Percentiles rank a stretch among this genome's conserved stretches.
Conservation (phyloP, 2,329 filamentous ascomycete species). For the Colletotrichum destructivum region DNA sequence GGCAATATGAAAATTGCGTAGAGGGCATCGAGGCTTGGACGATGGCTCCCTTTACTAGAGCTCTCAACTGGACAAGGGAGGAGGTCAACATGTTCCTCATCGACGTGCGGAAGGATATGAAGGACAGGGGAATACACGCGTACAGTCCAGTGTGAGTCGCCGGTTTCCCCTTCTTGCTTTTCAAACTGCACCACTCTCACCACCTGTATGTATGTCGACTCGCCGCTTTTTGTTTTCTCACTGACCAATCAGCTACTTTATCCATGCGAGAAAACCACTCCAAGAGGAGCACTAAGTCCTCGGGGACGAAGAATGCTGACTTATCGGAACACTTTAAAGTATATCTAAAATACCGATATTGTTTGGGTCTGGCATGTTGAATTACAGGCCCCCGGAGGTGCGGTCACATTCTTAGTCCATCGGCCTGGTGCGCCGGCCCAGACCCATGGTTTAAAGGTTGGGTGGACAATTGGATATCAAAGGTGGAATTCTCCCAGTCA, state of each 20-base stretch:
- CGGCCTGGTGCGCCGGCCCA: background rate
- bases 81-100: conserved; percentile 47
- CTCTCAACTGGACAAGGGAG: conserved; percentile 45
- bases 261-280: background rate
- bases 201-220: background rate
- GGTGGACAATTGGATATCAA: background rate
- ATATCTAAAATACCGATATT: background rate
- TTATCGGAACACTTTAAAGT: too few relatives aligned
- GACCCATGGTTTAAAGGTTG: background rate
- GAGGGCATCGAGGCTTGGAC: conserved; percentile 49
- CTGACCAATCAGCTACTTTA: background rate
- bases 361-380: background rate
- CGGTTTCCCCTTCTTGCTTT: background rate
- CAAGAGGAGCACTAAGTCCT: background rate
- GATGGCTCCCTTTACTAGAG: conserved; percentile 49
- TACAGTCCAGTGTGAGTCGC: conserved; percentile 47
- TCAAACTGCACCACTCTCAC: background rate
- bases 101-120: conserved; percentile 47
- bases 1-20: conserved; percentile 41
- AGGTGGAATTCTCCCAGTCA: background rate
- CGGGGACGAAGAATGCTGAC: background rate
- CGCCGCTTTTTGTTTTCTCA: background rate
- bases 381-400: too few relatives aligned
- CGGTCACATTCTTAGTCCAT: background rate
- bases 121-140: conserved; percentile 47